phyloP scores from a whole-genome alignment of 768 basidiomycete species.

The Strobilomyces confusus region DNA sequence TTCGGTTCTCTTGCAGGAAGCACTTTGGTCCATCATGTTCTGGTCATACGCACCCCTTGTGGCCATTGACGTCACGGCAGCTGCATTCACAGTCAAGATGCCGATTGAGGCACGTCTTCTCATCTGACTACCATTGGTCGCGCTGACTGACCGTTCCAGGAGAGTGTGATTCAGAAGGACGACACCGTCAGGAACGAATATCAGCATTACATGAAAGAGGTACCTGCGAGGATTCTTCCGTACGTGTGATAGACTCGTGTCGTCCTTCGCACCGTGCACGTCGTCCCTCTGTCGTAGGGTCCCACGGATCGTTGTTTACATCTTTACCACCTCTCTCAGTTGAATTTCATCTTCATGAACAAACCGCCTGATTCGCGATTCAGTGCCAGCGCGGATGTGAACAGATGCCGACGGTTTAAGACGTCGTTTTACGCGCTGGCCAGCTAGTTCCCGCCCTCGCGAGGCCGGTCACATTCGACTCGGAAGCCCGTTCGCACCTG shows the following conservation, averaged over 20 bases:
- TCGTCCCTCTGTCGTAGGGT: no score
- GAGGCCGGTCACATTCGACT: no score
- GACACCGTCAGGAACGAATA: slow-evolving; percentile 22
- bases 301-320: no score
- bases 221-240: slow-evolving; percentile 28
- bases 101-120: slow-evolving; percentile 27
- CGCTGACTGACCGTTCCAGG: slow-evolving; percentile 12
- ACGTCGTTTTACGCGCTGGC: no score
- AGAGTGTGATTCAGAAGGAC: slow-evolving; percentile 27
- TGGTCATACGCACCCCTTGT: slow-evolving; percentile 31
- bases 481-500: no score
- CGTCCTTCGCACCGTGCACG: no score
- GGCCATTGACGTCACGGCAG: slow-evolving; percentile 12
- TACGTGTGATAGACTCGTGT: slow-evolving; percentile 18
- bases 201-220: slow-evolving; percentile 23
- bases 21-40: slow-evolving; percentile 21
- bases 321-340: no score
- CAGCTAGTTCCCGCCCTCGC: no score
- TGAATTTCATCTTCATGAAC: no score
- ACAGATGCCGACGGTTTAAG: no score
- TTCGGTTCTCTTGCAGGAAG: slow-evolving; percentile 15
- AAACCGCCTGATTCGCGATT: no score
- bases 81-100: slow-evolving; percentile 28
- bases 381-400: no score
- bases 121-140: not conserved